Conservation (phyloP, 1,284 basidiomycete species). For the Vanrija sp. region DNA sequence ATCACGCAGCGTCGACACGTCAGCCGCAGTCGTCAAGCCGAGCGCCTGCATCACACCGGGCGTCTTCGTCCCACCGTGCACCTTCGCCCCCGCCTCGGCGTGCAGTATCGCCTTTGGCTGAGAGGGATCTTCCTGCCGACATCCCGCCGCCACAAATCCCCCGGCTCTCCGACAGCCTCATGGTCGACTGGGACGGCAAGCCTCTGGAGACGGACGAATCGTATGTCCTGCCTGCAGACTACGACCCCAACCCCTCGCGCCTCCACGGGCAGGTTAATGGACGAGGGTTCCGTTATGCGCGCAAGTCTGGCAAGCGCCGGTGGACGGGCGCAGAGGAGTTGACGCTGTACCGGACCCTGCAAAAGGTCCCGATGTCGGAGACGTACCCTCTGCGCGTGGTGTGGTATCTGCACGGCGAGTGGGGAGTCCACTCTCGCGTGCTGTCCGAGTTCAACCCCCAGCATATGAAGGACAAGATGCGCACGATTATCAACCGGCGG, state of each 20-base stretch:
- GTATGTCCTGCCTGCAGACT: slow-evolving; percentile 17
- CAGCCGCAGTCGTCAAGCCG: not conserved
- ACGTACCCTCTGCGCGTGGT: slow-evolving; percentile 29
- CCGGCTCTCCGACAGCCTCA: slow-evolving; percentile 16
- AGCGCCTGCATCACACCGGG: not conserved
- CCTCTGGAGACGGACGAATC: slow-evolving; percentile 17
- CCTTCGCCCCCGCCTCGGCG: too few species aligned
- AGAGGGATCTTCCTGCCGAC: too few species aligned
- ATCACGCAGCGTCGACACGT: too few species aligned
- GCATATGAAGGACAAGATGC: slow-evolving; percentile 44
- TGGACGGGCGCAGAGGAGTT: slow-evolving; percentile 31
- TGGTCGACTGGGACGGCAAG: slow-evolving; percentile 25
- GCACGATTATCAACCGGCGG: slow-evolving; percentile 20
- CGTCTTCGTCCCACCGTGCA: not conserved
- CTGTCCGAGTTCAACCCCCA: slow-evolving; percentile 31
- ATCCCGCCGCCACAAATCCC: not conserved
- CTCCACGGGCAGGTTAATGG: slow-evolving; percentile 20
- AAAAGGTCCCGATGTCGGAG: slow-evolving; percentile 31
- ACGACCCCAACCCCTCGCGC: slow-evolving; percentile 2
- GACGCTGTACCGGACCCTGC: slow-evolving; percentile 37
- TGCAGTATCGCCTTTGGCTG: too few species aligned
- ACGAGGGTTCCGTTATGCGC: slow-evolving; percentile 19
- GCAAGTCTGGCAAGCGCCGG: slow-evolving; percentile 20
- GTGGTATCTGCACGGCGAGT: slow-evolving; percentile 34
- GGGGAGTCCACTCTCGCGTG: slow-evolving; percentile 10